Conservation (phyloP, 116 monocot species). For the Trichopus zeylanicus region DNA sequence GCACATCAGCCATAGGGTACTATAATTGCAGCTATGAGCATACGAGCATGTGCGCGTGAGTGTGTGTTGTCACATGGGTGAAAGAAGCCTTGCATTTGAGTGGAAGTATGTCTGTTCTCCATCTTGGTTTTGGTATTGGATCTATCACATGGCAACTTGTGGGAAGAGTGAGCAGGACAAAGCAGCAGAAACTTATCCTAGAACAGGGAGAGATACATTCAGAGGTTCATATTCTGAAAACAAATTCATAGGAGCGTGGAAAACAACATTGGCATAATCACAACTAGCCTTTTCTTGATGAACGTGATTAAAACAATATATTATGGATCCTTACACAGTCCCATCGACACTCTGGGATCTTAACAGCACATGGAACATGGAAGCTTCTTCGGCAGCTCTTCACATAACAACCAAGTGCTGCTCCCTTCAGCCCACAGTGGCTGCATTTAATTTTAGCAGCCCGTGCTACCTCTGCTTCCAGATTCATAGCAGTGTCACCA, state of each 20-base stretch:
- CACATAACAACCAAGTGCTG: constrained; percentile 73
- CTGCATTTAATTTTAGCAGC: constrained; percentile 81
- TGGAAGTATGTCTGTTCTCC: neutral
- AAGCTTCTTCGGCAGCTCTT: constrained; percentile 64
- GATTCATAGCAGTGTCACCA: constrained; percentile 45
- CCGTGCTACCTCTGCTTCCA: constrained; percentile 49
- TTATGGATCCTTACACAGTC: constrained; percentile 43
- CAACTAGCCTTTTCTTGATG: too few species aligned
- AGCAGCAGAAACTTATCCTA: constrained; percentile 68
- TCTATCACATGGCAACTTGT: constrained; percentile 62
- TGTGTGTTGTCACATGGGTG: neutral
- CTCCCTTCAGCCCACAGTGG: constrained; percentile 69
- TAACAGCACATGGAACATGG: constrained; percentile 69
- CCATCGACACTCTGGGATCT: constrained; percentile 47
- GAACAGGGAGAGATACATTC: constrained; percentile 6
- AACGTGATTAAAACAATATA: neutral
- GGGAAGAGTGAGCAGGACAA: constrained; percentile 60
- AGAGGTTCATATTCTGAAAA: neutral
- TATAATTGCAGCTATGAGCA: too few species aligned
- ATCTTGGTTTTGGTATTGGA: constrained; percentile 26
- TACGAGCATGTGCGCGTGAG: neutral
- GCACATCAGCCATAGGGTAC: neutral
- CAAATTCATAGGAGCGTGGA: neutral
- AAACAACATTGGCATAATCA: neutral
- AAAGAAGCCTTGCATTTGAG: constrained; percentile 4